Base-by-base conservation (phyloP, 352 stramenopile genomes). In the Phytophthora capsici region DNA sequence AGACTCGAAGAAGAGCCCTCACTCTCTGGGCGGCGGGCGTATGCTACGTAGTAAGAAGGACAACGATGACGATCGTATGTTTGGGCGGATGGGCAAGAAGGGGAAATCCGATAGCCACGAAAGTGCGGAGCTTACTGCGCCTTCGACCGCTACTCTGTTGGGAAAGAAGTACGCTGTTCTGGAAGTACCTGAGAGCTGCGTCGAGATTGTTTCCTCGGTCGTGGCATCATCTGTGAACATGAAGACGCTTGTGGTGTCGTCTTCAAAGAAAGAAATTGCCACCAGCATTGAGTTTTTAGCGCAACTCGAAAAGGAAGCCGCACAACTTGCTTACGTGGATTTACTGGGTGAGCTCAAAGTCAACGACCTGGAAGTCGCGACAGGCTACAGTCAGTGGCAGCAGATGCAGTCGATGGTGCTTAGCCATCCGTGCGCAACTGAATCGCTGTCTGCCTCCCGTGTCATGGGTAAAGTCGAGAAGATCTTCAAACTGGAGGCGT, bases 281-380 rank as follows among this genome's bases (percentile, higher is more conserved):
- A 88, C 73, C 28, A 78, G 72, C 14, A 77, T 95, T 47, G 78
- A 89, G 57, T 83, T 88, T 26, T 59, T 98, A 10, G 52, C 65
- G 5, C 82, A 93, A 53, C 69, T 98, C 9, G 88, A 97, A 40
- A 86, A 86, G 51, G 67, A 96, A 40, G 81, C 82, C 14, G 46
- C 54, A 5, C 66, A 72, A 4, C 60, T 90, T 8, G 46, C 60
- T 6, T 90, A 86, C 52, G 69, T 95, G 20, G 86, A 96, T 49
- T 67, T 93, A 13, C 75, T 90, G 38, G 66, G 69, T 2, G 87
- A 95, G 20, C 77, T 96, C 22, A 90, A 88, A 57, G 68, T 95
- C 30, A 91, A 90, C 53, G 85, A 93, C 22, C 72, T 96, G 5
- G 88, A 94, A 61, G 80, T 90, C 6, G 83, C 77, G 12, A 89